Base-by-base conservation (phyloP, 2,329 filamentous ascomycete genomes). In the Botryotinia calthae region DNA sequence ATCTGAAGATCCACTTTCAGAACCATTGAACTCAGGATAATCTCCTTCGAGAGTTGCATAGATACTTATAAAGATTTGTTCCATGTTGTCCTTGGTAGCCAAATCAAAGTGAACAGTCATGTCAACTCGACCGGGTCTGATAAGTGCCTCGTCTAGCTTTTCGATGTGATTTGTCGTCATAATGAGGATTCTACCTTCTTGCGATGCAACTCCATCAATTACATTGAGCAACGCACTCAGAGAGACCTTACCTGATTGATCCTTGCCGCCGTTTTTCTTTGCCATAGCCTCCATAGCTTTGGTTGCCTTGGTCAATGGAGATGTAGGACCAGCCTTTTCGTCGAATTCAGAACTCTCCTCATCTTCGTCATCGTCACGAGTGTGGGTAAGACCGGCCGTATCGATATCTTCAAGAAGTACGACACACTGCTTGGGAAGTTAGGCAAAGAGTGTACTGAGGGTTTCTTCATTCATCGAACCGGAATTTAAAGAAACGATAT, bases 321-420 rank as follows among this genome's bases (percentile, higher is more conserved):
- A 40, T 37, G n/a, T 37, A 42, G 68, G 58, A 9, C 14, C 22
- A n/a, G 34, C 34, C 16, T 71, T 56, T 40, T 72, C 73, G n/a
- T 56, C 58, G 10, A 66, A 65, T 2, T 74, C 62, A 2, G 28
- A 31, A 9, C 16, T 7, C 14, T 74, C 74, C 46, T 74, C 74
- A 18, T 76, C 72, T 28, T 75, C 68, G 34, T 56, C 37, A 34
- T 61, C 37, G 74, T 79, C 72, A 72, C 77, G 74, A 63, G 78
- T 76, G 76, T 91, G 87, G 0, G 89, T 91, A 59, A 93, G 84
- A 8, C 91, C 91, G 3, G 91, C 91, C 1, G 87, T 90, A 79
- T 94, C 92, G 71, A 94, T 91, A 76, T 94, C 92, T 79, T 94
- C 92, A 5, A 94, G 86, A 1, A 94, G 86, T 1, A 94, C 89